Percentiles rank a stretch among this genome's conserved stretches.
phyloP scores from a whole-genome alignment of 2,329 filamentous ascomycete genomes.

The Diplodia sapinea region DNA sequence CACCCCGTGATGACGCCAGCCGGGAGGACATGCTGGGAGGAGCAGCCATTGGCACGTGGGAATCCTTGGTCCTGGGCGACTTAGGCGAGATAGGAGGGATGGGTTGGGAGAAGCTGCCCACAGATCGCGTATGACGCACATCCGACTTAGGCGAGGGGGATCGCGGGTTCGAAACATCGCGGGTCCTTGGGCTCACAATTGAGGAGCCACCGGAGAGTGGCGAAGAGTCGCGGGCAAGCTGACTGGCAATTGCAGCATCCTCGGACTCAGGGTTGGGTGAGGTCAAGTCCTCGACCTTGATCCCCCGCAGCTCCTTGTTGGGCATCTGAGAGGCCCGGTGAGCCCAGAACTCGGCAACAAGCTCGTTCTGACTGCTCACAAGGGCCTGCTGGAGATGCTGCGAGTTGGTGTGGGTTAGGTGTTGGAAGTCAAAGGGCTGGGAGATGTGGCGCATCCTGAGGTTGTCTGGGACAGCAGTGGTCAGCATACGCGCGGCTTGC shows the following conservation, averaged over 20 bases:
- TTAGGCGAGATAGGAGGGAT: slow-evolving; percentile 37
- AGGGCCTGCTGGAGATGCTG: slow-evolving; percentile 61
- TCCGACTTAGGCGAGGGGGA: slow-evolving; percentile 33
- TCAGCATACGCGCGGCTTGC: slow-evolving; percentile 27
- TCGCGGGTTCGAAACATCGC: slow-evolving; percentile 8
- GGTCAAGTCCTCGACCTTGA: slow-evolving; percentile 57
- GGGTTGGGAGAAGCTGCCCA: slow-evolving; percentile 64
- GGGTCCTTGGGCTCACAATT: slow-evolving; percentile 35
- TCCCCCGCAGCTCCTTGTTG: slow-evolving; percentile 57
- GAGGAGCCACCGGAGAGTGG: slow-evolving; percentile 12
- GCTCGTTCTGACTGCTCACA: slow-evolving; percentile 56
- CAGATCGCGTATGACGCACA: slow-evolving; percentile 44
- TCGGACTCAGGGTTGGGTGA: slow-evolving; percentile 35
- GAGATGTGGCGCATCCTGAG: slow-evolving; percentile 56
- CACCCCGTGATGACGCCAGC: slow-evolving; percentile 33
- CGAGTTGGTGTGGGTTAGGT: slow-evolving; percentile 65
- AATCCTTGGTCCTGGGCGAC: slow-evolving; percentile 13
- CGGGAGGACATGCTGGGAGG: slow-evolving; percentile 47
- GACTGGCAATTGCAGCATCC: background rate
- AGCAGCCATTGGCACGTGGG: slow-evolving; percentile 14
- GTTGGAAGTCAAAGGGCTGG: slow-evolving; percentile 68
- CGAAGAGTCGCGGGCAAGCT: slow-evolving; percentile 7
- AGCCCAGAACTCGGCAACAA: slow-evolving; percentile 61
- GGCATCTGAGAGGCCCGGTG: slow-evolving; percentile 60
- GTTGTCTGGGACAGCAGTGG: slow-evolving; percentile 29